Evolutionary conservation across 495 filamentous ascomycete species (phyloP), one percentile per base, ranked within the genome.

Genomic region (Margaritispora aquatica): DNA sequence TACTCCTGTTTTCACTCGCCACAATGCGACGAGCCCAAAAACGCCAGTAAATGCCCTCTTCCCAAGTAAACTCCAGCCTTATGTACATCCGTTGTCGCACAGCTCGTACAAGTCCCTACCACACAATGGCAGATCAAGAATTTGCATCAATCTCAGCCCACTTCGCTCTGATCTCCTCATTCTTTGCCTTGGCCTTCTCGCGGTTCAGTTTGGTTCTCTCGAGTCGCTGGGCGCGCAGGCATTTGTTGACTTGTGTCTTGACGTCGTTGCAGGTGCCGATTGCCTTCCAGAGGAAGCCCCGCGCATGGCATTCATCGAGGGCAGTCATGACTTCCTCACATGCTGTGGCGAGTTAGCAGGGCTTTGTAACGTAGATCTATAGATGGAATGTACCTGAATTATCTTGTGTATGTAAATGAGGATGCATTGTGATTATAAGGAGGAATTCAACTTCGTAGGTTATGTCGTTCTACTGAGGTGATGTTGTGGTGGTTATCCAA

Each of bases 231-330:
- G 78, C 84, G 47, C 87, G 79, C 23, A 98, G 80, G 71, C 94
- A 98, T 62, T 81, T 76, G 71, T 87, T 92, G 54, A 98, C 87
- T 23, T 89, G 74, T 26, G 77, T 73, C 72, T 98, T 98, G 51
- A 85, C 82, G 29, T 85, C 80, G 68, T 88, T 97, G 84, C 94
- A 98, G 78, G 86, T 90, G 46, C 94, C 94, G 44, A 88, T 73
- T 1, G 87, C 82, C 70, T 94, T 96, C 80, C 85, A 89, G 9
- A 97, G 69, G 76, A 97, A 97, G 26, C 93, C 93, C 41, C 81
- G 80, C 13, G 90, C 92, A 70, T 98, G 94, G 75, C 94, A 98
- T 77, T 96, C 91, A 55, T 97, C 94, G 58, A 98, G 88, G 51
- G 88, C 87, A 20, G 74, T 83, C 88, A 97, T 96, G 66, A 97